phyloP scores from a whole-genome alignment of 148 eudicot genomes.

The Rhododendron ferrugineum region DNA sequence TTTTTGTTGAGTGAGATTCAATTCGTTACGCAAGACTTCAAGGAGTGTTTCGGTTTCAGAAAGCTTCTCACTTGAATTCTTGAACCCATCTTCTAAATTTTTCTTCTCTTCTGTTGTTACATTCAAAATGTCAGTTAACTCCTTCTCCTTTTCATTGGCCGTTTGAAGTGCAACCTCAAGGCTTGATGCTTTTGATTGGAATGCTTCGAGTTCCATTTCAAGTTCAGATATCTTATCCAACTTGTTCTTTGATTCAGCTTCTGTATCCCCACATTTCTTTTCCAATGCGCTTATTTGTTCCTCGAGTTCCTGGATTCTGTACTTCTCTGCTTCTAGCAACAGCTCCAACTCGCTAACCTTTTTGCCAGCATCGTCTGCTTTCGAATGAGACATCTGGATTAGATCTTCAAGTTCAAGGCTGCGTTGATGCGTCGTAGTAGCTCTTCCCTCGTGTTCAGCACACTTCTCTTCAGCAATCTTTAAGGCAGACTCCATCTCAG shows the following conservation, averaged over 20 bases:
- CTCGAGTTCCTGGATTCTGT: slow-evolving; percentile 62
- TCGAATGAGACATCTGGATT: slow-evolving; percentile 50
- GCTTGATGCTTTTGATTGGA: slow-evolving; percentile 37
- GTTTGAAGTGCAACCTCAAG: slow-evolving; percentile 48
- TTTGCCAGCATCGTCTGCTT: slow-evolving; percentile 57
- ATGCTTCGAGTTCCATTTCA: slow-evolving; percentile 42
- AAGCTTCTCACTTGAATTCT: slow-evolving; percentile 43
- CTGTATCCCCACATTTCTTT: slow-evolving; percentile 43
- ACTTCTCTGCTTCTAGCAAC: slow-evolving; percentile 55
- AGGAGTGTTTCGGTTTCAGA: slow-evolving; percentile 53
- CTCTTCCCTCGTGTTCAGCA: slow-evolving; percentile 48
- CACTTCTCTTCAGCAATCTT: slow-evolving; percentile 36
- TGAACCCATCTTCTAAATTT: slow-evolving; percentile 45
- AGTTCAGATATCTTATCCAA: slow-evolving; percentile 47
- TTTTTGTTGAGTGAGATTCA: slow-evolving; percentile 44
- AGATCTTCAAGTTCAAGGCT: slow-evolving; percentile 60
- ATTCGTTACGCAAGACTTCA: slow-evolving; percentile 43
- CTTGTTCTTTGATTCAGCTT: slow-evolving; percentile 47
- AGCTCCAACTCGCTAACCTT: slow-evolving; percentile 50
- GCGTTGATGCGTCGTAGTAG: slow-evolving; percentile 43
- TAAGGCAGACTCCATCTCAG: slow-evolving; percentile 39
- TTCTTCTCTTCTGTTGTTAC: slow-evolving; percentile 47
- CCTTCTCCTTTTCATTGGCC: slow-evolving; percentile 55
- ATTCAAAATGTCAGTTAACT: slow-evolving; percentile 34
- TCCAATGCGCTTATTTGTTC: slow-evolving; percentile 48